Evolutionary conservation across 192 early-diverging fungal species (phyloP), one percentile per base, ranked within the genome.

Genomic region (Cladochytrium replicatum): DNA sequence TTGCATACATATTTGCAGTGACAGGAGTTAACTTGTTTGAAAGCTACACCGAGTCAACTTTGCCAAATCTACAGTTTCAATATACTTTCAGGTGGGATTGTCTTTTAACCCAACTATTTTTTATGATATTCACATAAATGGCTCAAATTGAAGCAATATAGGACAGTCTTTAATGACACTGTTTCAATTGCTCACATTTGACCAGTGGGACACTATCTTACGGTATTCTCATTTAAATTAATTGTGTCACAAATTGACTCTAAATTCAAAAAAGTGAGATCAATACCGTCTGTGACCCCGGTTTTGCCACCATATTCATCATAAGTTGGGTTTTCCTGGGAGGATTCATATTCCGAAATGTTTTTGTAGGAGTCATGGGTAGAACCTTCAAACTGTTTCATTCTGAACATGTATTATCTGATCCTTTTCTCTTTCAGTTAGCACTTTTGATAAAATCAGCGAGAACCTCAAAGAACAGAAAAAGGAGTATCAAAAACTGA

Each of bases 341-440:
- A 28, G 66, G 66, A 1, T 72, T 72, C 32, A 65, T 72, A 29
- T 72, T 72, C 31, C 40, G 64, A 43, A 69, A 72, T 43, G 54
- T 72, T 19, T 69, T 72, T 50, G 56, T 72, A 19, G 70, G 70
- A 38, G 67, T 72, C 23, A 66, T 72, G 66, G 62, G 54, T 55
- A 50, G 7, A 17, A 0, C n/a, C 7, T 2, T 2, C 46, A 15
- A 15, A 48, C 22, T n/a, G 7, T 43, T 9, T n/a, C 22, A 6
- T 43, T 43, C 9, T 9, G n/a, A n/a, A n/a, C n/a, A n/a, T n/a
- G n/a, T n/a, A n/a, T n/a, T n/a, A n/a, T n/a, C n/a, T n/a, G n/a
- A n/a, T 2, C 7, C 2, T 27, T 2, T 53, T n/a, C 15, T 4
- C 26, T 13, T 11, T 8, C 27, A 54, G 43, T 72, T 1, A 64